Percentiles rank a stretch among this genome's conserved stretches.
Conservation (phyloP, 371 early-diverging fungal genomes). For the Apophysomyces variabilis region DNA sequence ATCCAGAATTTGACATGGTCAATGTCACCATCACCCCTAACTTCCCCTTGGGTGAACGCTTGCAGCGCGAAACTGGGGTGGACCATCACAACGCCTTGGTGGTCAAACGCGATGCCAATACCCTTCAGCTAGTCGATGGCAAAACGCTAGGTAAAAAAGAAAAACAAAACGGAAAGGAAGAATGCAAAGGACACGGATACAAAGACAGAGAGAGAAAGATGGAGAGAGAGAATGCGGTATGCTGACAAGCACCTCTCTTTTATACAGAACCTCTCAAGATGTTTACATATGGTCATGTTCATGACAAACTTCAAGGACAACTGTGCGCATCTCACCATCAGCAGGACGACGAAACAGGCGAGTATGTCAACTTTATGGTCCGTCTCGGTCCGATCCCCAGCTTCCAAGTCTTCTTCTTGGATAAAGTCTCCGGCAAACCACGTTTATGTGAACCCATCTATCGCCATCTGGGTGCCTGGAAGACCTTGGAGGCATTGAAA, state of each 20-base stretch:
- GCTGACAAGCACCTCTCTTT: background rate
- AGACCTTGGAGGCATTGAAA: slow-evolving; percentile 42
- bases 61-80: slow-evolving; percentile 43
- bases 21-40: slow-evolving; percentile 69
- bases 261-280: slow-evolving; percentile 52
- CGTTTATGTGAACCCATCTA: slow-evolving; percentile 46
- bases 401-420: slow-evolving; percentile 40
- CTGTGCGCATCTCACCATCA: slow-evolving; percentile 57
- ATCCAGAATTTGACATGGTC: slow-evolving; percentile 60
- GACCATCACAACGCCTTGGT: slow-evolving; percentile 44
- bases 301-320: slow-evolving; percentile 50
- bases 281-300: slow-evolving; percentile 55
- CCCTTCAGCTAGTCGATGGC: slow-evolving; percentile 62
- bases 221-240: background rate
- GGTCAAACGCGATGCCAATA: slow-evolving; percentile 62
- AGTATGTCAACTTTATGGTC: slow-evolving; percentile 59
- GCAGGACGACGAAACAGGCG: slow-evolving; percentile 51
- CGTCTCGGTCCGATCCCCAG: slow-evolving; percentile 47
- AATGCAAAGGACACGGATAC: no score
- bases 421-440: slow-evolving; percentile 23
- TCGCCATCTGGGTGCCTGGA: slow-evolving; percentile 51
- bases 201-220: no score
- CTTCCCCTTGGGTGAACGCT: slow-evolving; percentile 52
- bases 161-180: no score
- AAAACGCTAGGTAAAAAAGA: slow-evolving; percentile 36